phyloP scores from a whole-genome alignment of 495 filamentous ascomycete species.

The Penicillium longicatenatum region DNA sequence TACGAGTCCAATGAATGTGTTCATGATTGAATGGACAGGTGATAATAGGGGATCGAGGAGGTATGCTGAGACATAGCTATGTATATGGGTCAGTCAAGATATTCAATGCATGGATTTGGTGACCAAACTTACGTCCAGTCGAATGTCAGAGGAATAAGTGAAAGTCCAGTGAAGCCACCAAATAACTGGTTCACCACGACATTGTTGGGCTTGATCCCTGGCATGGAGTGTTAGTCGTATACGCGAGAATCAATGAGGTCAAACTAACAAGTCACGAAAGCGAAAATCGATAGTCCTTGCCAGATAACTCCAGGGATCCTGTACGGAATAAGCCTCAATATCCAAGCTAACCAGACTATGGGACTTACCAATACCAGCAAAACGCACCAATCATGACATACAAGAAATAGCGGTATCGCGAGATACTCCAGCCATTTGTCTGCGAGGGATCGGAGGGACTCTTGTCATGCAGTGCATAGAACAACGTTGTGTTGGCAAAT shows the following conservation, averaged over 20 bases:
- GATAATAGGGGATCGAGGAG: slow-evolving; percentile 58
- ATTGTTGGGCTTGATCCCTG: slow-evolving; percentile 55
- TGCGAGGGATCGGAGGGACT: slow-evolving; percentile 41
- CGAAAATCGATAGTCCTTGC: slow-evolving; percentile 60
- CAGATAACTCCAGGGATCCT: slow-evolving; percentile 59
- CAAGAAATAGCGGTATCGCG: slow-evolving; percentile 58
- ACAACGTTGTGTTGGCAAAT: slow-evolving; percentile 27
- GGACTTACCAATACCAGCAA: slow-evolving; percentile 50
- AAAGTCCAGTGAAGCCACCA: slow-evolving; percentile 57
- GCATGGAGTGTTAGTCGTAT: neutral
- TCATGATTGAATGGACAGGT: slow-evolving; percentile 59
- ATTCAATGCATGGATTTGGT: neutral
- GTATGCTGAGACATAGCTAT: slow-evolving; percentile 53
- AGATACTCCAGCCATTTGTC: slow-evolving; percentile 55
- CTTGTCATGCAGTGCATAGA: slow-evolving; percentile 50
- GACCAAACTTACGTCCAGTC: slow-evolving; percentile 54
- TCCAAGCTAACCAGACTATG: neutral
- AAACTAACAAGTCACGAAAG: slow-evolving; percentile 57
- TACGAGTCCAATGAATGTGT: slow-evolving; percentile 61
- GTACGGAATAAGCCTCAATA: neutral
- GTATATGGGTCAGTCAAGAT: neutral
- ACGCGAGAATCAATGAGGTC: neutral
- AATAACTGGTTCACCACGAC: slow-evolving; percentile 63
- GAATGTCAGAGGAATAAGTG: slow-evolving; percentile 61
- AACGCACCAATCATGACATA: slow-evolving; percentile 47